Evolutionary conservation across 2,329 filamentous ascomycete species (phyloP).

Genomic region (Ceratocystis cacaofunesta): DNA sequence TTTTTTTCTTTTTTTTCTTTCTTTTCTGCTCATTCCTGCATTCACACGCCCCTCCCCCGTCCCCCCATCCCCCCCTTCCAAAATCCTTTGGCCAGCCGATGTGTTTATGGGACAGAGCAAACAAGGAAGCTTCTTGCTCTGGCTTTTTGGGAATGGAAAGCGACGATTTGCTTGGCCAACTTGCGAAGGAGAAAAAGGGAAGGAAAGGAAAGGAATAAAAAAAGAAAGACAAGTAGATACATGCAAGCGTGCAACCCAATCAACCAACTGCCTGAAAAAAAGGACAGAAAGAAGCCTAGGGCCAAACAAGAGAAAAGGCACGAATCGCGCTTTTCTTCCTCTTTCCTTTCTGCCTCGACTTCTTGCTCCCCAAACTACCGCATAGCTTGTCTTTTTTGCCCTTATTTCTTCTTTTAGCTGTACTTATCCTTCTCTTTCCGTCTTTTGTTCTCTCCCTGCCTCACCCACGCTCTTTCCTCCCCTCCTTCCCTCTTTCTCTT

Average conservation of each 20-base stretch:
- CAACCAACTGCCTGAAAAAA: background rate
- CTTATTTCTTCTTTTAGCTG: background rate
- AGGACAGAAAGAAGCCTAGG: background rate
- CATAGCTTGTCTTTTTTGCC: background rate
- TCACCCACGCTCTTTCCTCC: background rate
- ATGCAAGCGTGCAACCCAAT: background rate
- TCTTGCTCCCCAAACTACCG: background rate
- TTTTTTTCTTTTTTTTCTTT: too few species aligned
- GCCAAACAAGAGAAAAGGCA: background rate
- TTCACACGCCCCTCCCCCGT: background rate
- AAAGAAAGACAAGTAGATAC: background rate
- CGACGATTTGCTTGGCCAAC: background rate
- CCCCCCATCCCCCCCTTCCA: background rate
- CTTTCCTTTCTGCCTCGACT: background rate
- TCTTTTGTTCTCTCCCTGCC: conserved; percentile 1
- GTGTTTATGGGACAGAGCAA: background rate
- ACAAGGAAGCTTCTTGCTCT: background rate
- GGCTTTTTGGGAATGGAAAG: background rate
- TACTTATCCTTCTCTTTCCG: background rate
- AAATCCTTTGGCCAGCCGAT: background rate
- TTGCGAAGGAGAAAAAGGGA: background rate
- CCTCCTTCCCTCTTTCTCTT: background rate
- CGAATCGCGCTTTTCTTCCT: background rate
- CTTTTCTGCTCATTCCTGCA: background rate
- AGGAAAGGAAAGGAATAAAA: background rate